Conservation (phyloP, 768 basidiomycete genomes). For the Suillus plorans region DNA sequence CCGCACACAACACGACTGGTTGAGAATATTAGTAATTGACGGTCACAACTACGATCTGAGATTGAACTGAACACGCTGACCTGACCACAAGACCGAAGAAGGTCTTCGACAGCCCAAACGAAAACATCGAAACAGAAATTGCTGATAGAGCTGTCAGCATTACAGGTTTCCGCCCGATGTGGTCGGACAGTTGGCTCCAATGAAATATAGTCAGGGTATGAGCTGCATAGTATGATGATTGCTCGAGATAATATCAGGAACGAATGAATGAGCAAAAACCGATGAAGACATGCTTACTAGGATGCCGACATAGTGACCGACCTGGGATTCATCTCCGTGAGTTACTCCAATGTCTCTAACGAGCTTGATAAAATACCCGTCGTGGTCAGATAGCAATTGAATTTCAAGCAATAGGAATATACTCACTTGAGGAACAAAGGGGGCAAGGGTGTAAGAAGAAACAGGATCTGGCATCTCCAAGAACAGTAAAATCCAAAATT, state of each 20-base stretch:
- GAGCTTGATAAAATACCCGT: conserved; percentile 13
- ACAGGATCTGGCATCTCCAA: conserved; percentile 75
- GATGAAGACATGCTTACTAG: conserved; percentile 34
- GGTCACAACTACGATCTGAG: neutral
- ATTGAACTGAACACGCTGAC: conserved; percentile 16
- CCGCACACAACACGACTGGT: conserved; percentile 44
- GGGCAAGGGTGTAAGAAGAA: conserved; percentile 70
- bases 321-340: conserved; percentile 42
- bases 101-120: conserved; percentile 47
- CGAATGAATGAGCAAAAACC: conserved; percentile 29
- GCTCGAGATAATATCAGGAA: conserved; percentile 24
- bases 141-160: conserved; percentile 45
- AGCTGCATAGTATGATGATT: conserved; percentile 48
- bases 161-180: conserved; percentile 48
- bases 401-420: neutral
- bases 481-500: conserved; percentile 66
- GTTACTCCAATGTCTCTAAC: conserved; percentile 35
- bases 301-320: conserved; percentile 49
- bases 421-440: conserved; percentile 63
- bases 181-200: conserved; percentile 51
- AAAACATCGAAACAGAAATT: conserved; percentile 43
- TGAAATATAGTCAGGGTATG: conserved; percentile 47
- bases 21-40: neutral
- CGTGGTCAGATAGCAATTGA: neutral
- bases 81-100: conserved; percentile 44